Evolutionary conservation across 352 stramenopile species (phyloP).

Genomic region (Pythium pyrilobum): DNA sequence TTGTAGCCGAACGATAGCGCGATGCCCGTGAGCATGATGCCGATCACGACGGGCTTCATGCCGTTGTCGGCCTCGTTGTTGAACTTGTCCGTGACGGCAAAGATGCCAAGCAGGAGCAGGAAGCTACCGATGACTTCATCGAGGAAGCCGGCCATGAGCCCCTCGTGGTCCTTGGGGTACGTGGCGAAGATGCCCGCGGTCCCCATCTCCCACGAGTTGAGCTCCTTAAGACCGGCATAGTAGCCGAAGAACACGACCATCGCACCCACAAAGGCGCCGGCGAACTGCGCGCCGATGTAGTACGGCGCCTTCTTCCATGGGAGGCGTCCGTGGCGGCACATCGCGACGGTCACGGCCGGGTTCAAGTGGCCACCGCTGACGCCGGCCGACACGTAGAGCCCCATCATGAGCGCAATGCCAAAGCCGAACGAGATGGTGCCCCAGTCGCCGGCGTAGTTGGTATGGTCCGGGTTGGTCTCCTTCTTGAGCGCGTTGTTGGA

Average conservation of each 20-base stretch:
- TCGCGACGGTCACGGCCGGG: constrained; percentile 58
- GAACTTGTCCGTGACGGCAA: constrained; percentile 61
- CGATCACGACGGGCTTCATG: constrained; percentile 67
- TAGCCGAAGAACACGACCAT: constrained; percentile 65
- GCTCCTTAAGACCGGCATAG: constrained; percentile 44
- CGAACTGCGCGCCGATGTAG: constrained; percentile 58
- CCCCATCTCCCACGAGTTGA: constrained; percentile 54
- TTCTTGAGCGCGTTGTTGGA: constrained; percentile 43
- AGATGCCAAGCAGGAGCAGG: constrained; percentile 60
- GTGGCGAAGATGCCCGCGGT: constrained; percentile 71
- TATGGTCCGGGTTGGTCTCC: constrained; percentile 34
- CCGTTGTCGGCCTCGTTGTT: constrained; percentile 65
- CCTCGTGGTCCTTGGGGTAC: constrained; percentile 65
- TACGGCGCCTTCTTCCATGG: constrained; percentile 61
- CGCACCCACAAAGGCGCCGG: constrained; percentile 57
- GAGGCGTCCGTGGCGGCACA: constrained; percentile 53
- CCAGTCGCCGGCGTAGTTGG: constrained; percentile 61
- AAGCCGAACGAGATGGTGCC: constrained; percentile 66
- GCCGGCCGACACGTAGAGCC: constrained; percentile 56
- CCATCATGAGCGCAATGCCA: constrained; percentile 67
- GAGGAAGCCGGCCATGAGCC: constrained; percentile 48
- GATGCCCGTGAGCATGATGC: constrained; percentile 67
- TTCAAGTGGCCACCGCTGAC: constrained; percentile 70
- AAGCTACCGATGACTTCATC: constrained; percentile 59
- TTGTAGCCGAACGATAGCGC: constrained; percentile 77